A percentile compares a stretch with the other conserved stretches of the same genome.
phyloP scores from a whole-genome alignment of 495 filamentous ascomycete species.

The Penicillium waksmanii region DNA sequence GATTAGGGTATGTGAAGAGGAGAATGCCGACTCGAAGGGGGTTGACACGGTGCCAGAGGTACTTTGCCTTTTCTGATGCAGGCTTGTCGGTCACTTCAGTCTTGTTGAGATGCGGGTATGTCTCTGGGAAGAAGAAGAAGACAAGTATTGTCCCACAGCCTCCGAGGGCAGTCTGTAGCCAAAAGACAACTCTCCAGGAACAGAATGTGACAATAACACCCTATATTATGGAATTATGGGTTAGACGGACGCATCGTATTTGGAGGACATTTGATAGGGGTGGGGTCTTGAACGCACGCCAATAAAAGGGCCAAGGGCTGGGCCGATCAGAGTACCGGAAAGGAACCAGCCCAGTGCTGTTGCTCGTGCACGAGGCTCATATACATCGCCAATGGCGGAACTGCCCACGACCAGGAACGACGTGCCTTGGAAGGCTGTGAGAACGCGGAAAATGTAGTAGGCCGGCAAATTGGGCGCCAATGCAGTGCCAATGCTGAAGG shows the following conservation, averaged over 20 bases:
- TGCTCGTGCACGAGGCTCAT: constrained; percentile 65
- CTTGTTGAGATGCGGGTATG: constrained; percentile 61
- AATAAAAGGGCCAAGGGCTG: constrained; percentile 70
- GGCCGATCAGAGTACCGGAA: constrained; percentile 69
- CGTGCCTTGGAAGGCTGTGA: constrained; percentile 74
- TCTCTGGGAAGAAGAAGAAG: constrained; percentile 71
- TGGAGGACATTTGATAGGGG: constrained; percentile 1
- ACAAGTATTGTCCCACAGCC: constrained; percentile 60
- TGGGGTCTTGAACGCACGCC: constrained; percentile 36
- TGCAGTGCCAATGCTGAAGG: constrained; percentile 67
- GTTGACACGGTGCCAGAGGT: constrained; percentile 63
- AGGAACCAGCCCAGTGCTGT: constrained; percentile 73
- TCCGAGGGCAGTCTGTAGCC: constrained; percentile 68
- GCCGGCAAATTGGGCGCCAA: constrained; percentile 66
- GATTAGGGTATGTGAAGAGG: constrained; percentile 64
- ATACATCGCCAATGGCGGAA: constrained; percentile 67
- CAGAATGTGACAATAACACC: constrained; percentile 72
- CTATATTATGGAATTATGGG: constrained; percentile 15
- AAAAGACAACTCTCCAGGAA: constrained; percentile 73
- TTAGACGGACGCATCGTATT: neutral
- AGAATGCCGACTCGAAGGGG: constrained; percentile 62
- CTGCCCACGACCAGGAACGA: constrained; percentile 68
- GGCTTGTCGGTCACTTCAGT: constrained; percentile 57
- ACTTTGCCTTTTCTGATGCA: constrained; percentile 47
- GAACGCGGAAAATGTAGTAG: constrained; percentile 70